These are phyloP conservation scores for Trichothecium sympodiale DNA, from an alignment of 2,329 filamentous ascomycete species.

Conservation along the genomic window DNA sequence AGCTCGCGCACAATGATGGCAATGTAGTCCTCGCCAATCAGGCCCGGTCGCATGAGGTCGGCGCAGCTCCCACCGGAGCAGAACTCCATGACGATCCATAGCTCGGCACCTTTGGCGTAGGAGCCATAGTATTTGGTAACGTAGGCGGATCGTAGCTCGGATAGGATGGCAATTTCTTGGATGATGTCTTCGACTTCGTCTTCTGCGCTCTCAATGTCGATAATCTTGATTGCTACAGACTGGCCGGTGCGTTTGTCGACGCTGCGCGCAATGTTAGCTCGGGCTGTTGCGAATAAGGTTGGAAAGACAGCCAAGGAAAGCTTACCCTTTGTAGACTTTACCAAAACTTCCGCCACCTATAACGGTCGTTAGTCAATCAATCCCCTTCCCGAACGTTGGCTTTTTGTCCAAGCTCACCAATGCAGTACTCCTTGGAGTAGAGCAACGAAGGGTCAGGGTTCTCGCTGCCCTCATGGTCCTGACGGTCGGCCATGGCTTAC, in stretches of 20 bases:
- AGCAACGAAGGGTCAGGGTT: slow-evolving; percentile 72
- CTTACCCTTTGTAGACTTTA: slow-evolving; percentile 93
- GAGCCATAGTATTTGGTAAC: slow-evolving; percentile 98
- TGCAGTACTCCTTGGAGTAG: slow-evolving; percentile 88
- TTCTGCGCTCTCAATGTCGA: slow-evolving; percentile 97
- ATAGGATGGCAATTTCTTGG: slow-evolving; percentile 94
- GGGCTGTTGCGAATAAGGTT: neutral
- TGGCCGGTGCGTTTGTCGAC: slow-evolving; percentile 90
- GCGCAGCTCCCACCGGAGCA: slow-evolving; percentile 94
- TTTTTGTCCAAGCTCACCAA: slow-evolving; percentile 44
- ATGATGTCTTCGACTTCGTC: slow-evolving; percentile 99
- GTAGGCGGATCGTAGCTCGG: slow-evolving; percentile 88
- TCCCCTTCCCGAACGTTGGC: neutral
- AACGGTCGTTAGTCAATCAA: slow-evolving; percentile 7
- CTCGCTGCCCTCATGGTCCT: slow-evolving; percentile 36
- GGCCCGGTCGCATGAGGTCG: slow-evolving; percentile 87
- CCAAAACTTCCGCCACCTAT: slow-evolving; percentile 92
- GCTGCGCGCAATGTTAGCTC: slow-evolving; percentile 28
- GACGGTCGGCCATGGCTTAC: slow-evolving; percentile 34
- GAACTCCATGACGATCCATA: slow-evolving; percentile 99
- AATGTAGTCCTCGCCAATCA: slow-evolving; percentile 90
- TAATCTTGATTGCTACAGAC: slow-evolving; percentile 94
- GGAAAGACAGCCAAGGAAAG: slow-evolving; percentile 2
- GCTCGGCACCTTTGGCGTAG: slow-evolving; percentile 86
- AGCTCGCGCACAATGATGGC: slow-evolving; percentile 89